Base-by-base conservation (phyloP, 2,329 filamentous ascomycete genomes). In the Calonectria hongkongensis region DNA sequence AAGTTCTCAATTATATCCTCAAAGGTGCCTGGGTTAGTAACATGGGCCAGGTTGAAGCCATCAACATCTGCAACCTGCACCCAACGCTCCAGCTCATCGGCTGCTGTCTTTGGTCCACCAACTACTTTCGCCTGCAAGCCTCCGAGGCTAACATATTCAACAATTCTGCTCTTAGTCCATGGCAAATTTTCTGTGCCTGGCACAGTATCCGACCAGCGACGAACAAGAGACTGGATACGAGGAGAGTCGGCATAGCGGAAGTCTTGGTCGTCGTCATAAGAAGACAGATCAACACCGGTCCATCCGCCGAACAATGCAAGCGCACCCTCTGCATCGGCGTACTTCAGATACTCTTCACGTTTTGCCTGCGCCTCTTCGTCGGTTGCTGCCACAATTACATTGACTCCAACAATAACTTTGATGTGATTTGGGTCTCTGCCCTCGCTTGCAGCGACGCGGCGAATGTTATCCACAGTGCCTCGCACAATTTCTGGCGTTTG, bases 111-210 rank as follows among this genome's bases (percentile, higher is more conserved):
- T 2, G 75, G 70, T 13, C 63, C 58, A 5, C 75, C 75, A 4
- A 77, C 50, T 0, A 71, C 65, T 45, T 66, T 71, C 0, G 74
- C 73, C 16, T 72, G 69, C 3, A 73, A 28, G 0, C 88, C 87
- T 2, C 88, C 88, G 27, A 89, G 86, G 1, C 86, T 81, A 41
- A 91, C 80, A 73, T 90, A 90, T 73, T 91, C 88, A 47, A 90
- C 88, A 0, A 89, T 89, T 71, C 89, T 86, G 0, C 81, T 82
- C 78, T 92, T 91, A 79, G 90, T 91, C 87, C 89, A 92, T 0
- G 86, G 88, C 0, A 74, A 47, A 28, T 75, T 73, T 2, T 77
- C 73, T n/a, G 73, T 72, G 2, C 75, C 77, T 82, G 8, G 87
- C 2, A 72, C 70, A 0, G 58, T 72, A 12, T 68, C 70, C 1